These are phyloP conservation scores for Sphenostylis stenocarpa DNA, from an alignment of 306 rosid genomes.

Conservation along the genomic window DNA sequence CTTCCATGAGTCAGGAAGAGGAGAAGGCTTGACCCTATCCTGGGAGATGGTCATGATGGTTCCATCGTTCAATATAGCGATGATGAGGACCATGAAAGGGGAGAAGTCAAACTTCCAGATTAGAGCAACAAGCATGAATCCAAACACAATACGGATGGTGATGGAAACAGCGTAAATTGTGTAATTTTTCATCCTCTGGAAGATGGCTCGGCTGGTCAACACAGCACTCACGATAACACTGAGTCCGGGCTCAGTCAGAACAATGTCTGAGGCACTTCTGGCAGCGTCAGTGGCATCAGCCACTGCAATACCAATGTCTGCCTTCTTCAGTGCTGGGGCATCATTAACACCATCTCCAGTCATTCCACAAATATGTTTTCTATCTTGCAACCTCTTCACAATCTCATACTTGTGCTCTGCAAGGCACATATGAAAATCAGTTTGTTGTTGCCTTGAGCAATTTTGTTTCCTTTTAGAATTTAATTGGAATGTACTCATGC, in stretches of 20 bases:
- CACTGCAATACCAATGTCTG: constrained; percentile 95
- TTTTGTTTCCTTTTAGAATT: neutral
- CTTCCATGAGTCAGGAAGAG: constrained; percentile 96
- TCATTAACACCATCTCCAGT: constrained; percentile 97
- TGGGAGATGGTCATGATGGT: constrained; percentile 97
- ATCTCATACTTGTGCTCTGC: constrained; percentile 94
- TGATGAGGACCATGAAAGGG: constrained; percentile 87
- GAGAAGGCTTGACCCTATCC: constrained; percentile 95
- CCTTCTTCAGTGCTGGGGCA: constrained; percentile 89
- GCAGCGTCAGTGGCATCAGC: constrained; percentile 97
- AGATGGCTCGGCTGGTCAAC: constrained; percentile 88
- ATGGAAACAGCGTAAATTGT: constrained; percentile 94
- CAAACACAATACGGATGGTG: constrained; percentile 90
- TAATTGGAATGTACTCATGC: neutral
- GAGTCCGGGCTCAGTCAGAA: constrained; percentile 85
- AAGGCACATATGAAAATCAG: neutral
- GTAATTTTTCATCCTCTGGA: constrained; percentile 96
- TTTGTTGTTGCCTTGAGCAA: neutral
- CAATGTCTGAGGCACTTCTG: constrained; percentile 91
- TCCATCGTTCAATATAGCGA: constrained; percentile 85
- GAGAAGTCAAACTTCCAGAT: constrained; percentile 91
- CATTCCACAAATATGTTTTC: constrained; percentile 82
- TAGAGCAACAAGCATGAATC: constrained; percentile 80
- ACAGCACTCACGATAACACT: constrained; percentile 91
- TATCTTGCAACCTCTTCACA: constrained; percentile 78